Conservation (phyloP, 225 moss, liverwort and hornwort genomes). For the Bryum argenteum region DNA sequence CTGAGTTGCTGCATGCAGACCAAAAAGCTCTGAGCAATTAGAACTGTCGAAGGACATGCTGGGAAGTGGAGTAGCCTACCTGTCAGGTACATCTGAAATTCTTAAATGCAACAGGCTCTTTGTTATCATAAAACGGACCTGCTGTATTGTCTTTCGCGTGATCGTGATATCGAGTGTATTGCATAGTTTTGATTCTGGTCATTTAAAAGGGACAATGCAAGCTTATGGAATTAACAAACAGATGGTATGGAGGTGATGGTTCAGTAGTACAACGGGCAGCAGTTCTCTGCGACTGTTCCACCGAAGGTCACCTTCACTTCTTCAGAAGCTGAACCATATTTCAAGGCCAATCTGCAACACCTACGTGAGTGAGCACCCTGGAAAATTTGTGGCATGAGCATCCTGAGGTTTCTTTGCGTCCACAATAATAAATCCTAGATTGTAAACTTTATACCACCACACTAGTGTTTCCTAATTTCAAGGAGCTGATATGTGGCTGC, state of each 20-base stretch:
- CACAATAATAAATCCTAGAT: too few relatives aligned
- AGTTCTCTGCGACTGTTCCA: constrained; percentile 89
- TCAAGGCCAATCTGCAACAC: constrained; percentile 98
- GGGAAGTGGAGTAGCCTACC: constrained; percentile 76
- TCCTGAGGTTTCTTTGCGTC: constrained; percentile 18
- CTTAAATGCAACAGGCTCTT: constrained; percentile 3
- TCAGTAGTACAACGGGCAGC: constrained; percentile 88
- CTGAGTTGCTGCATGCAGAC: constrained; percentile 43
- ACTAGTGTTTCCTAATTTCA: constrained; percentile 23
- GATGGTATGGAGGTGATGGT: constrained; percentile 96
- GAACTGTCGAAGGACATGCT: constrained; percentile 77
- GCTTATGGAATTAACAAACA: constrained; percentile 32
- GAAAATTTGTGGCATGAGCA: too few relatives aligned
- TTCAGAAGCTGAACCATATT: constrained; percentile 87
- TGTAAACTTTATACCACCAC: background rate
- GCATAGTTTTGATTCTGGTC: constrained; percentile 28
- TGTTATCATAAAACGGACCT: too few relatives aligned
- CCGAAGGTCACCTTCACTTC: constrained; percentile 84
- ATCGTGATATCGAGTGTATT: too few relatives aligned
- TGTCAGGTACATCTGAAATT: constrained; percentile 56
- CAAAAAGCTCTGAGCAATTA: constrained; percentile 82
- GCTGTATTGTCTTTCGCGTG: too few relatives aligned
- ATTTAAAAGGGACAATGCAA: too few relatives aligned
- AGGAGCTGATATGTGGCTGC: constrained; percentile 5
- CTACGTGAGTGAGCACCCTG: constrained; percentile 61